These are phyloP conservation scores for Cladophialophora carrionii DNA, from an alignment of 2,329 filamentous ascomycete species.

Conservation along the genomic window DNA sequence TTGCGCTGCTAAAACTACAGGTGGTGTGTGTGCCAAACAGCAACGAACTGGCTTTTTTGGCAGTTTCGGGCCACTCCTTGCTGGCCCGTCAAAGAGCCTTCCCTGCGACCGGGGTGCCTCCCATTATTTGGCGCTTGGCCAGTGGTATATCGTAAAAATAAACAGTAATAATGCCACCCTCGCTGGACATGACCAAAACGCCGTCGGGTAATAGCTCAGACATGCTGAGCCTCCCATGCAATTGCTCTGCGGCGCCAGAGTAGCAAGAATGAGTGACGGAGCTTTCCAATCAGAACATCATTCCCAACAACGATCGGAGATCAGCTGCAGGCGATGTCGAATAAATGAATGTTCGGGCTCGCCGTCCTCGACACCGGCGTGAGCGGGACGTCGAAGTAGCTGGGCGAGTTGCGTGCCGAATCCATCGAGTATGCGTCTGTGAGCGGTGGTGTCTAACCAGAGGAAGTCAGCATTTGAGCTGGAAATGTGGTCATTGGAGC, in stretches of 20 bases:
- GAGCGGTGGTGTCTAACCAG: constrained; percentile 45
- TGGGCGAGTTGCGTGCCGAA: constrained; percentile 49
- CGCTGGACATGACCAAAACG: constrained; percentile 6
- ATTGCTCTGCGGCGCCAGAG: neutral
- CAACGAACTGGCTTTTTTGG: constrained; percentile 5
- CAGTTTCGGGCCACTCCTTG: neutral
- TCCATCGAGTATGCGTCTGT: constrained; percentile 47
- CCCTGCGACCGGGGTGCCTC: constrained; percentile 1
- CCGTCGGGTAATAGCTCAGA: neutral
- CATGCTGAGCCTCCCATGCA: neutral
- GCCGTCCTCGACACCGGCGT: constrained; percentile 49
- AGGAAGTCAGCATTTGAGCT: constrained; percentile 36
- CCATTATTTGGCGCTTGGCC: constrained; percentile 12
- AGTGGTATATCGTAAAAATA: constrained; percentile 16
- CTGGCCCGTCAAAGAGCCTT: constrained; percentile 17
- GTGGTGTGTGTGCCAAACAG: neutral
- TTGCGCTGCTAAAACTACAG: neutral
- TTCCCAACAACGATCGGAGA: neutral
- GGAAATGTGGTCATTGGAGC: constrained; percentile 26
- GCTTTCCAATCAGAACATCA: neutral
- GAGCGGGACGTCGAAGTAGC: constrained; percentile 46
- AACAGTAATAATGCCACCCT: constrained; percentile 9
- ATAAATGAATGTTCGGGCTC: constrained; percentile 45
- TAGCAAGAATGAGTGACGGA: constrained; percentile 7
- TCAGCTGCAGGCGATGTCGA: constrained; percentile 35